Base-by-base conservation (phyloP, 108 stramenopile species). In the Skeletonema potamos region DNA sequence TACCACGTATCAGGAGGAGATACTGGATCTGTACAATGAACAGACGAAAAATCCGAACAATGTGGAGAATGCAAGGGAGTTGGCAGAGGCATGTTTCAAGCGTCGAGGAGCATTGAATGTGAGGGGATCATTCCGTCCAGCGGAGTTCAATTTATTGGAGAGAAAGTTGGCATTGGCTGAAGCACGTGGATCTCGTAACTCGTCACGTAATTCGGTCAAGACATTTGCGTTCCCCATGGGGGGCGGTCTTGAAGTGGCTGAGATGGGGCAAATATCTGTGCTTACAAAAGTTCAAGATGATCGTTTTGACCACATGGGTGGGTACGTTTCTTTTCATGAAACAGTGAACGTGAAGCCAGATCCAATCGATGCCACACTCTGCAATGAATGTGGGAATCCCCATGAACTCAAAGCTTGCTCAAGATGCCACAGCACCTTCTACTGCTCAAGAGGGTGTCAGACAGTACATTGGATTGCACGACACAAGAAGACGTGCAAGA, bases 331-430 rank as follows among this genome's bases (percentile, higher is more conserved):
- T 15, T 66, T 48, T 20, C 28, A 56, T 6, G 72, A 73, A 18
- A 73, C 72, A 0, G 2, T 73, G 2, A 73, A 68, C 46, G 72
- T 73, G 24, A 73, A 67, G 54, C 72, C 72, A 20, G 72, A 73
- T 66, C 34, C 55, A 9, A 12, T 1, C 2, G 65, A 58, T 34
- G 24, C 54, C 11, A 67, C 72, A 6, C 55, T 73, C 30, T 73
- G 72, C 30, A 68, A 67, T 55, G 20, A 64, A 48, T 73, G 72
- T 28, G 72, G 72, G 11, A 30, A 55, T 58, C 72, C 66, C 2
- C 10, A 66, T 27, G 55, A 63, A 4, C 72, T 73, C 54, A 73
- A 57, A 27, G 34, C 27, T 26, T 73, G 72, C 32, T 33, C 65
- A 1, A 55, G 72, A 22, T 73, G 72, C 30, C 28, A 68, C 26